Conservation (phyloP, 1,139 yeast genomes). For the Magnusiomyces paraingens region DNA sequence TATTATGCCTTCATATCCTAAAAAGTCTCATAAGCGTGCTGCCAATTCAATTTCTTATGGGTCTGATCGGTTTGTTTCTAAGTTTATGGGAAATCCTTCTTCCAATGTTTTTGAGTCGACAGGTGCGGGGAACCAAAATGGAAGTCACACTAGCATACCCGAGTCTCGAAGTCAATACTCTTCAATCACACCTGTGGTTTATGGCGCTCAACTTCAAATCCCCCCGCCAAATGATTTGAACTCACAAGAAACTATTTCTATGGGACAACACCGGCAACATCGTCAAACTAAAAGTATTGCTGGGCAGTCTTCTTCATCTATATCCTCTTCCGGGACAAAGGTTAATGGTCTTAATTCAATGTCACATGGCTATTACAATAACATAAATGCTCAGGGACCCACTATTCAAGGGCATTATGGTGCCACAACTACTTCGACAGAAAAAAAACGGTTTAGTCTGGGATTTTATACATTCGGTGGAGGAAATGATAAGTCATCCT, state of each 20-base stretch:
- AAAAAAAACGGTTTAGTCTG: slow-evolving; percentile 4
- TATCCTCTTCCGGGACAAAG: too few species aligned
- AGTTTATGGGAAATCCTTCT: not conserved
- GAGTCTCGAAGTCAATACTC: too few species aligned
- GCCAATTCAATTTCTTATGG: slow-evolving; percentile 6
- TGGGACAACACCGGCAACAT: not conserved
- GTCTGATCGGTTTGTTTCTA: slow-evolving; percentile 1
- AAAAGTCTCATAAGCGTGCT: slow-evolving; percentile 3
- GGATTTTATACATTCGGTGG: slow-evolving; percentile 2
- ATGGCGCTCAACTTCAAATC: slow-evolving; percentile 6
- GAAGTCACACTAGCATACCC: too few species aligned
- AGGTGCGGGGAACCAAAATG: not conserved
- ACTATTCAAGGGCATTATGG: too few species aligned
- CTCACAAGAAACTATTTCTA: not conserved
- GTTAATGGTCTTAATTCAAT: too few species aligned
- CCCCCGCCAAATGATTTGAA: not conserved
- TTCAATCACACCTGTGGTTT: not conserved
- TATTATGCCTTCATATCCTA: slow-evolving; percentile 1
- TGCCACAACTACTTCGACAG: not conserved
- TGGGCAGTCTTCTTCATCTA: not conserved
- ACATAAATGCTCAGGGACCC: too few species aligned
- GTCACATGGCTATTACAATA: too few species aligned
- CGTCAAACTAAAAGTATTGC: not conserved
- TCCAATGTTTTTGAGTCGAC: not conserved
- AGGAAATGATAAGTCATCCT: not conserved